Evolutionary conservation across 1,284 basidiomycete species (phyloP), one percentile per base, ranked within the genome.

Genomic region (Ganoderma sinense): DNA sequence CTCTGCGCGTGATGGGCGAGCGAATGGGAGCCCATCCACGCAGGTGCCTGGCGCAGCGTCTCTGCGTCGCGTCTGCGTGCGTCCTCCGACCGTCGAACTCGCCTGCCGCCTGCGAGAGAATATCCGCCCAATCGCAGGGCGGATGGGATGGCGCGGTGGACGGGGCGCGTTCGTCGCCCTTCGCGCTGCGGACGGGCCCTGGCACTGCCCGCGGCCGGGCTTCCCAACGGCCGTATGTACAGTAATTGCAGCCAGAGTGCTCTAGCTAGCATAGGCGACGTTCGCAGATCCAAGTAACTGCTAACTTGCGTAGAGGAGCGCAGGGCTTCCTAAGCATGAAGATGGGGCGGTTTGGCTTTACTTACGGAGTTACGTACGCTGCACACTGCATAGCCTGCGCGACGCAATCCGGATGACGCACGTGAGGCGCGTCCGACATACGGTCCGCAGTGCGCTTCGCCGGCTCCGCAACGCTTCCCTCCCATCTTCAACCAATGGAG

Each of bases 41-140:
- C 26, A 23, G 39, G 65, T 69, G 39, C 65, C 71, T 69, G 58
- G 63, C 60, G 66, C 67, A 62, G 26, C 36, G 36, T 36, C 36
- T 36, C 36, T 18, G 18, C 41, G 41, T 41, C 41, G 36, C 41
- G 40, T 41, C 40, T 51, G 31, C 13, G n/a, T n/a, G 13, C 33
- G 4, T 2, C 58, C 20, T 39, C 36, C 36, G 7, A 26, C 26
- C 20, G 33, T 45, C 45, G 45, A n/a, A 48, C 58, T 6, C 58
- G 58, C 26, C 33, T 16, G 20, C 40, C 31, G 20, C 40, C 13
- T 6, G 53, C 31, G 58, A 23, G 58, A 40, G 58, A 39, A 56
- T 18, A 16, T 14, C 26, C 23, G 13, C 6, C 48, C 48, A 51
- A 51, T 31, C 53, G 53, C 29, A 31, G 29, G 14, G 4, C 18